Percentiles rank a stretch among this genome's conserved stretches.
Evolutionary conservation across 441 rosid species (phyloP).

Genomic region (Populus hybrid): DNA sequence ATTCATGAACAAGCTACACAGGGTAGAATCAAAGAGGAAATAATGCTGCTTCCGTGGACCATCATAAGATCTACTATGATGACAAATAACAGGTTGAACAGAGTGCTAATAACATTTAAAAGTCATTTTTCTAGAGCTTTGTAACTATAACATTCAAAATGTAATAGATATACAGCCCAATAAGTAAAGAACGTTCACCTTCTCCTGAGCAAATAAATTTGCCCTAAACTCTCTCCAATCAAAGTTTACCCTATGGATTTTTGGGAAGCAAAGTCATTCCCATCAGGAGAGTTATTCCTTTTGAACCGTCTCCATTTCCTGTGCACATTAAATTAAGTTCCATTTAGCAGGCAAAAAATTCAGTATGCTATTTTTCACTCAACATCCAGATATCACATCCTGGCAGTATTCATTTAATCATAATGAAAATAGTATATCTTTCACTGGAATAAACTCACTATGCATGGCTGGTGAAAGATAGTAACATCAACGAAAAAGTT

Average conservation of each 20-base stretch:
- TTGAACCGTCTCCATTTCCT: slow-evolving; percentile 58
- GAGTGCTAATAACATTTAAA: neutral
- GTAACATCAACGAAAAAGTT: neutral
- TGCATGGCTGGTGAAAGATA: neutral
- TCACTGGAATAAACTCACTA: neutral
- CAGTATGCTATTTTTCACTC: neutral
- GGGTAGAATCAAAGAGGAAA: neutral
- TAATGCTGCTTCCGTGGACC: too few species aligned
- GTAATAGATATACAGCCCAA: neutral
- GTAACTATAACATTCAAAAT: neutral
- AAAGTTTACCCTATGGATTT: slow-evolving; percentile 43
- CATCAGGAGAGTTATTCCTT: slow-evolving; percentile 47
- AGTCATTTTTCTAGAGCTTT: neutral
- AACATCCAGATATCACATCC: neutral
- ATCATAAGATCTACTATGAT: too few species aligned
- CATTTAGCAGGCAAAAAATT: neutral
- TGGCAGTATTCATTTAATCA: neutral
- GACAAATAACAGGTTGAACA: neutral
- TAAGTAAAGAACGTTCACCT: slow-evolving; percentile 47
- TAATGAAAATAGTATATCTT: neutral
- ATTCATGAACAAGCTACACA: neutral
- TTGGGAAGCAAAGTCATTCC: slow-evolving; percentile 46
- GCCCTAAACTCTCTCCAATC: slow-evolving; percentile 98
- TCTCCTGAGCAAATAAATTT: slow-evolving; percentile 59
- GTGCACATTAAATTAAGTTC: slow-evolving; percentile 8